These are phyloP conservation scores for Dictyostelium capitatum DNA, from an alignment of 78 protist genomes.

Conservation along the genomic window DNA sequence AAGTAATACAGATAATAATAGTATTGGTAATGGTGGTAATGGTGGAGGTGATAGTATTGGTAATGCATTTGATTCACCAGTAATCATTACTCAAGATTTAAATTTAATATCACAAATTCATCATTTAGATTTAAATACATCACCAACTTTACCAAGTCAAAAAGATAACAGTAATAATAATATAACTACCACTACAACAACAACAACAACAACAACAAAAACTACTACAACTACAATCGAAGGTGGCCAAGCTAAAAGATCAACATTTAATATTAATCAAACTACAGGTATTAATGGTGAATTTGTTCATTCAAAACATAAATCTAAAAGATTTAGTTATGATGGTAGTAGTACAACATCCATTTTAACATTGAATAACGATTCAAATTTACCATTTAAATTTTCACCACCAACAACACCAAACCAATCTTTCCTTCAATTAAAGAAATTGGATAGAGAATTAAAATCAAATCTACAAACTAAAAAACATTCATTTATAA, in stretches of 20 bases:
- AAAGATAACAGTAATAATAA: neutral
- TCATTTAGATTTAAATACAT: neutral
- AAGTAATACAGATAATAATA: neutral
- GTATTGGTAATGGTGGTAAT: neutral
- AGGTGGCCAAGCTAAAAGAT: too few relatives aligned
- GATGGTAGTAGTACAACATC: neutral
- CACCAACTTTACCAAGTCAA: neutral
- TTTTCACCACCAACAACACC: conserved; percentile 78
- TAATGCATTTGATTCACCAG: conserved; percentile 1
- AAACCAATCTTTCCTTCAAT: neutral
- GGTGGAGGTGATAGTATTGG: neutral
- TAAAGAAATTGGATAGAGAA: neutral
- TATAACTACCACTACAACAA: neutral
- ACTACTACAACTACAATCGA: neutral
- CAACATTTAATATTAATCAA: neutral
- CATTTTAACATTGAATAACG: neutral
- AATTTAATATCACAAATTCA: neutral
- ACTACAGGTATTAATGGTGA: neutral
- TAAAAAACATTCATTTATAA: conserved; percentile 4
- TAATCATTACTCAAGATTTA: neutral
- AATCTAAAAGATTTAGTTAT: conserved; percentile 36
- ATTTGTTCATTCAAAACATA: conserved; percentile 16
- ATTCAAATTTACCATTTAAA: conserved; percentile 46
- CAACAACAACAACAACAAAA: neutral
- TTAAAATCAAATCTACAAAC: conserved; percentile 14